Evolutionary conservation across 768 basidiomycete genomes (phyloP).

Genomic region (Pleurotus tuoliensis): DNA sequence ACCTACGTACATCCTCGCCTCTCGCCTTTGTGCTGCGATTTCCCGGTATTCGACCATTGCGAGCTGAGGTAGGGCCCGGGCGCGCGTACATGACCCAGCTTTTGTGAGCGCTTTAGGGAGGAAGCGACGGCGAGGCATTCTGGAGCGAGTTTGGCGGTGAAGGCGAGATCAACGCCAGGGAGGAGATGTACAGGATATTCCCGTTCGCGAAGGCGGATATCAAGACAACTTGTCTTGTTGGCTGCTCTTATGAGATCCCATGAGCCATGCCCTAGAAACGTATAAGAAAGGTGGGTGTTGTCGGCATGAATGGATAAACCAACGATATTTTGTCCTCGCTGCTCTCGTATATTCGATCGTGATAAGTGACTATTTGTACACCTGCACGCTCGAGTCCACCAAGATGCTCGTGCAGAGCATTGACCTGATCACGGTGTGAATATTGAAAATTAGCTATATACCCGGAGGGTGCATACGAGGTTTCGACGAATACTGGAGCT

Average conservation of each 20-base stretch:
- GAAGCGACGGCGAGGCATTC: slow-evolving; percentile 85
- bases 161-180: slow-evolving; percentile 36
- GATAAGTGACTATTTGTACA: slow-evolving; percentile 91
- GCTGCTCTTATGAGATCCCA: slow-evolving; percentile 90
- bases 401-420: no score
- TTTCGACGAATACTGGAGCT: no score
- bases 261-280: slow-evolving; percentile 71
- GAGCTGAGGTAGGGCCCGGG: slow-evolving; percentile 12
- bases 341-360: slow-evolving; percentile 87
- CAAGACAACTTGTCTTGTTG: slow-evolving; percentile 70
- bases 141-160: slow-evolving; percentile 63
- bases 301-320: slow-evolving; percentile 15
- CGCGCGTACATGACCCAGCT: slow-evolving; percentile 50
- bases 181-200: slow-evolving; percentile 70
- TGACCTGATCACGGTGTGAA: no score
- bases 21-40: slow-evolving; percentile 53
- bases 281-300: neutral
- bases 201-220: slow-evolving; percentile 97
- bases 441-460: no score
- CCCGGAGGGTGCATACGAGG: no score
- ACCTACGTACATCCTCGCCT: slow-evolving; percentile 44
- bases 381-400: slow-evolving; percentile 82
- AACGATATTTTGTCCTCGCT: slow-evolving; percentile 81
- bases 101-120: slow-evolving; percentile 52
- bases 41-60: slow-evolving; percentile 44